Conservation (phyloP, 2,329 filamentous ascomycete genomes). For the Claviceps sp. region DNA sequence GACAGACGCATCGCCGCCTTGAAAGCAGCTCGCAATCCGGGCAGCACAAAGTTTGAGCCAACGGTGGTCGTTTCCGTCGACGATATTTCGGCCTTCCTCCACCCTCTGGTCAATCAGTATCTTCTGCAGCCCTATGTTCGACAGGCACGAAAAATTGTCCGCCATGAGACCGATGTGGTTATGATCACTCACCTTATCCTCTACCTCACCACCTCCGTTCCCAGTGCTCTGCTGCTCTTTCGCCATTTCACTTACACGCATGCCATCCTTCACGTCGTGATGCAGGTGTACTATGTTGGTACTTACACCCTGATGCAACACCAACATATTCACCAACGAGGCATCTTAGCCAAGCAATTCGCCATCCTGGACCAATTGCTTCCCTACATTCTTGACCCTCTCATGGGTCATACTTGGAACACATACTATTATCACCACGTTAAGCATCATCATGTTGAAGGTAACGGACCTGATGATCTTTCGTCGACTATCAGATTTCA, state of each 20-base stretch:
- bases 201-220: conserved; percentile 56
- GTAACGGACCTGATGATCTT: conserved; percentile 63
- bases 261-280: conserved; percentile 48
- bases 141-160: conserved; percentile 42
- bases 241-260: conserved; percentile 54
- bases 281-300: conserved; percentile 57
- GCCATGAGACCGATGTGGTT: conserved; percentile 58
- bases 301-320: conserved; percentile 73
- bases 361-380: conserved; percentile 48
- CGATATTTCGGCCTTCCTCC: conserved; percentile 22
- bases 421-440: conserved; percentile 77
- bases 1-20: conserved; percentile 19
- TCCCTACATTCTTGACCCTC: conserved; percentile 59
- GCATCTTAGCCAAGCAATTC: conserved; percentile 45
- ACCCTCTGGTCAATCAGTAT: conserved; percentile 29
- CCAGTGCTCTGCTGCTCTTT: conserved; percentile 54
- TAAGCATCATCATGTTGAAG: conserved; percentile 75
- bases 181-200: conserved; percentile 65
- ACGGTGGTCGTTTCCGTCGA: conserved; percentile 31
- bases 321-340: conserved; percentile 69
- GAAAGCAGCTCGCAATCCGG: conserved; percentile 27
- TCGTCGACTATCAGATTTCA: conserved; percentile 67
- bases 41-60: conserved; percentile 28
- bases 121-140: conserved; percentile 46
- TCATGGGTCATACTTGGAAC: conserved; percentile 78